phyloP scores from a whole-genome alignment of 202 grass and related monocot species.

The Miscanthus sacchariflorus region DNA sequence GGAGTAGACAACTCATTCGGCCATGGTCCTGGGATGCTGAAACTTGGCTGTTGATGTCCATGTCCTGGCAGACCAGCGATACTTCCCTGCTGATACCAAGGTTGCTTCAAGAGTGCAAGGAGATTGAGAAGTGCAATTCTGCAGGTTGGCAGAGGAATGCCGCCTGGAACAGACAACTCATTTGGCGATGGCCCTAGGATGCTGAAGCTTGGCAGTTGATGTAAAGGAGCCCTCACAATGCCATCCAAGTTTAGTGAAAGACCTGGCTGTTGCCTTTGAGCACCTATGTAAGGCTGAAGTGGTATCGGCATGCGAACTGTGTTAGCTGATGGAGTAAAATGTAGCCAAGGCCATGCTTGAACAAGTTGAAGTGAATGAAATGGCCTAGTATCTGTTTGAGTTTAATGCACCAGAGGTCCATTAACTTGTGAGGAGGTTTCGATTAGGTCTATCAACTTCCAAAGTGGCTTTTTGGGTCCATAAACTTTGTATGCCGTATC shows the following conservation, averaged over 20 bases:
- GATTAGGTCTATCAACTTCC: too few species aligned
- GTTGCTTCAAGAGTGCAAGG: constrained; percentile 2
- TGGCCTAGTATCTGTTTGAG: background rate
- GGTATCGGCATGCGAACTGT: background rate
- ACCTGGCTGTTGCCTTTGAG: constrained; percentile 11
- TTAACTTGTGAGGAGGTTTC: too few species aligned
- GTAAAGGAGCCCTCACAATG: constrained; percentile 1
- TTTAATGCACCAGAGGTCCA: too few species aligned
- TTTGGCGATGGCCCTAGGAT: constrained; percentile 7
- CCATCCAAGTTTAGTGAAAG: constrained; percentile 18
- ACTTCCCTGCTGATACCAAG: constrained; percentile 2
- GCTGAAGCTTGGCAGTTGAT: constrained; percentile 12
- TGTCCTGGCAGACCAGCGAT: background rate
- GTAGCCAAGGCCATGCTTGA: constrained; percentile 4
- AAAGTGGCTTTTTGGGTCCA: too few species aligned
- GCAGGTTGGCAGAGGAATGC: constrained; percentile 15
- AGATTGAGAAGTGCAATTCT: background rate
- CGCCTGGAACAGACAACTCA: background rate
- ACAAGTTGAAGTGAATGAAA: background rate
- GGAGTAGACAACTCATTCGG: background rate
- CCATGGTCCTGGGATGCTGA: constrained; percentile 3
- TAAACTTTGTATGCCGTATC: too few species aligned
- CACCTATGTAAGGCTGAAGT: constrained; percentile 8
- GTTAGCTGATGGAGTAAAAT: constrained; percentile 37
- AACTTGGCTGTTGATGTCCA: constrained; percentile 2